Base-by-base conservation (phyloP, 179 eudicot species). In the Spergularia azorica region DNA sequence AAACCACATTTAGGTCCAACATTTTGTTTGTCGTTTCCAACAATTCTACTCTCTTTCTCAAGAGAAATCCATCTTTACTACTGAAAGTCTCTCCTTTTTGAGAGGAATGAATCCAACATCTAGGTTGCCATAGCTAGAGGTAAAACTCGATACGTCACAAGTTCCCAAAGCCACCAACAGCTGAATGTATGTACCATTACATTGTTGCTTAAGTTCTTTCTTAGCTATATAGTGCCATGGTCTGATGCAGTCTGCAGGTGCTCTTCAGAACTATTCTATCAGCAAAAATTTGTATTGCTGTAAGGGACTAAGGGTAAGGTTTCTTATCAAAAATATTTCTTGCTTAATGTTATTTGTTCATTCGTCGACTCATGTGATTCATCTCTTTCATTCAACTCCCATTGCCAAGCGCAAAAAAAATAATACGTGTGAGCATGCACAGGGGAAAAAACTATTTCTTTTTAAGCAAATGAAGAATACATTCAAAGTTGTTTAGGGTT, bases 321-420 rank as follows among this genome's bases (percentile, higher is more conserved):
- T 66, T 66, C 54, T 66, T 43, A 15, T 41, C 54, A 51, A 8
- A 41, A 5, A 1, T 39, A n/a, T 16, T n/a, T 20, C 50, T 4
- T 66, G 70, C 54, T 66, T 7, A 39, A 63, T 46, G 39, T 62
- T 62, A 62, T 13, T 13, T 64, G 68, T 66, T 66, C 61, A 54
- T 32, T 70, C 59, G 54, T 52, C 18, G 18, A 21, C 57, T 70
- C 52, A 12, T 50, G 15, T 21, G 16, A 54, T 70, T 70, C 13
- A 54, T 18, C 39, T 18, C 36, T 54, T 52, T 52, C 20, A 14
- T 6, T 52, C 3, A 70, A 68, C 36, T 51, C 36, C 36, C 41
- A 20, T 43, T 39, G 21, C 14, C 11, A 2, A 69, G 36, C 36
- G 36, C 18, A 11, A 0, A 50, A 21, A 4, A 20, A 48, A 26